A percentile compares a stretch with the other conserved stretches of the same genome.
Evolutionary conservation across 2,329 filamentous ascomycete species (phyloP).

Genomic region (Epichloe scottii): DNA sequence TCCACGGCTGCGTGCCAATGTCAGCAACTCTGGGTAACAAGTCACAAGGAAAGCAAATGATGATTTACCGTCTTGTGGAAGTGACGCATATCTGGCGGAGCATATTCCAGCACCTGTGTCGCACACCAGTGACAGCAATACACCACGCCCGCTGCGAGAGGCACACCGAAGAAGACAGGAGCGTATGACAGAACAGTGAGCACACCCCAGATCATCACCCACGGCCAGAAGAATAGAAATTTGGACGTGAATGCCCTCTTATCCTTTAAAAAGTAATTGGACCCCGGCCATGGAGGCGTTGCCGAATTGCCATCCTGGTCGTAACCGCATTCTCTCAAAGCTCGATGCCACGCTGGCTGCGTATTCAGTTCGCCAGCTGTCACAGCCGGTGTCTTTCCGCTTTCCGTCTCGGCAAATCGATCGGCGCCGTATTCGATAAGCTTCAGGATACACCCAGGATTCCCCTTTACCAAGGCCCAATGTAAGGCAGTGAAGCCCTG

Average conservation of each 20-base stretch:
- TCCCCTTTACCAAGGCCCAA: conserved; percentile 93
- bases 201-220: conserved; percentile 58
- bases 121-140: conserved; percentile 67
- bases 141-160: conserved; percentile 50
- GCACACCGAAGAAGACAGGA: conserved; percentile 64
- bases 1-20: conserved; percentile 52
- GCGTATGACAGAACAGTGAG: conserved; percentile 62
- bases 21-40: background rate
- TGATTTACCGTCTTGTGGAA: conserved; percentile 72
- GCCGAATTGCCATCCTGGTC: conserved; percentile 63
- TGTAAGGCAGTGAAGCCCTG: conserved; percentile 90
- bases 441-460: conserved; percentile 78
- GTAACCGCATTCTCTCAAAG: conserved; percentile 74
- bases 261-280: conserved; percentile 64
- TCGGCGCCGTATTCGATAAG: conserved; percentile 92
- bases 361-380: conserved; percentile 90
- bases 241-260: conserved; percentile 65
- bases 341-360: conserved; percentile 65
- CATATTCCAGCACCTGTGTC: conserved; percentile 66
- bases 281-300: conserved; percentile 56
- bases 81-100: conserved; percentile 75
- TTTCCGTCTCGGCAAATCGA: conserved; percentile 76
- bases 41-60: background rate
- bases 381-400: conserved; percentile 78
- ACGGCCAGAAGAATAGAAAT: conserved; percentile 85